phyloP scores from a whole-genome alignment of 148 eudicot species.

The Talinum fruticosum region DNA sequence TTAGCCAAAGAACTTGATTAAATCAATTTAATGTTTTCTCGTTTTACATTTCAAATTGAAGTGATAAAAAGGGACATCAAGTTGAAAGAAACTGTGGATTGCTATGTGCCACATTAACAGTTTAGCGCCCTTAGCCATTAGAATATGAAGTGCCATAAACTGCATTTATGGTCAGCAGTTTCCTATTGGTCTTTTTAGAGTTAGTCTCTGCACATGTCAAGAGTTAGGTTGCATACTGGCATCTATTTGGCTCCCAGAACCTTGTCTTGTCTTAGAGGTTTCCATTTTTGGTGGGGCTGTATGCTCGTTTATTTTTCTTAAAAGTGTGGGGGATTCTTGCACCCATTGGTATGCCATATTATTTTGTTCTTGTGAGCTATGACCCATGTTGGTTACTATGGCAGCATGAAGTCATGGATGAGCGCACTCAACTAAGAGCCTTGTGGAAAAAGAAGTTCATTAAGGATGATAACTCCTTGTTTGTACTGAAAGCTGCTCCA shows the following conservation, averaged over 20 bases:
- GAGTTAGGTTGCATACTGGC: background rate
- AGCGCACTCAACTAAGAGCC: background rate
- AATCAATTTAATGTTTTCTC: background rate
- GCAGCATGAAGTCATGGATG: background rate
- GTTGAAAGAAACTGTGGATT: background rate
- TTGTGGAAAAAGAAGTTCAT: background rate
- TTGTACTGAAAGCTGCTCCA: background rate
- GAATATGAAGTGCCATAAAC: background rate
- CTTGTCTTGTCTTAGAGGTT: background rate
- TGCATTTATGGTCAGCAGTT: background rate
- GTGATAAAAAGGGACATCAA: too few species aligned
- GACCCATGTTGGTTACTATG: background rate
- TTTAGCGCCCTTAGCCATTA: constrained; percentile 1
- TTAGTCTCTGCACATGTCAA: background rate
- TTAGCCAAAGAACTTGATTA: background rate
- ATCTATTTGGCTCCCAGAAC: background rate
- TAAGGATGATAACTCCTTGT: background rate
- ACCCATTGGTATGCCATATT: background rate
- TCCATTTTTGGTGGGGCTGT: background rate
- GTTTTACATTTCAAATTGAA: background rate
- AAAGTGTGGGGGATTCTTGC: background rate
- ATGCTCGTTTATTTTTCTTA: background rate
- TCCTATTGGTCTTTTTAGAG: background rate
- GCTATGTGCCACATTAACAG: background rate
- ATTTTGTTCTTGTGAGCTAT: background rate